Percentiles rank a stretch among this genome's conserved stretches.
Conservation (phyloP, 495 filamentous ascomycete genomes). For the Pseudomonodictys pantanalensis region DNA sequence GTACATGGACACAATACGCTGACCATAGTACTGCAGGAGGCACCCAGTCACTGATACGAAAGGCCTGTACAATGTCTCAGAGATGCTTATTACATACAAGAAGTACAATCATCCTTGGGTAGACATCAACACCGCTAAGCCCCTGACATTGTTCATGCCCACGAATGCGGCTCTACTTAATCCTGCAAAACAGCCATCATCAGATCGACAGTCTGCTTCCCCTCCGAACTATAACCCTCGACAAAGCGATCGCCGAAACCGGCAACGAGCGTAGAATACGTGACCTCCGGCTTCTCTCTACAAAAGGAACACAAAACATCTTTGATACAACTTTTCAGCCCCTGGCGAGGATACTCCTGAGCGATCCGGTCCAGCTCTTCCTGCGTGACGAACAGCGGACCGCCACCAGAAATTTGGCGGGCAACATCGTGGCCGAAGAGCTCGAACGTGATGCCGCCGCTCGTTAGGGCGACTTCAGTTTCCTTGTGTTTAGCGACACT, state of each 20-base stretch:
- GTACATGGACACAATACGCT: too few species aligned
- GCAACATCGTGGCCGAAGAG: slow-evolving; percentile 35
- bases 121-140: too few species aligned
- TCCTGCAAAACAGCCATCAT: slow-evolving; percentile 2
- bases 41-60: too few species aligned
- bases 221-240: slow-evolving; percentile 24
- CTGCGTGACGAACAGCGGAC: slow-evolving; percentile 30
- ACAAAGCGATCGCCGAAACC: slow-evolving; percentile 24
- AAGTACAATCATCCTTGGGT: too few species aligned
- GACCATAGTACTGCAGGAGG: too few species aligned
- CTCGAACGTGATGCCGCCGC: slow-evolving; percentile 42
- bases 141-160: too few species aligned
- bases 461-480: slow-evolving; percentile 39
- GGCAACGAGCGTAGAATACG: slow-evolving; percentile 41
- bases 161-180: too few species aligned
- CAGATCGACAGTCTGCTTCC: slow-evolving; percentile 12
- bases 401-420: not conserved
- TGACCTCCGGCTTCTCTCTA: slow-evolving; percentile 40
- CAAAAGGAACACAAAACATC: slow-evolving; percentile 41
- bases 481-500: slow-evolving; percentile 44
- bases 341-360: slow-evolving; percentile 36
- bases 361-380: slow-evolving; percentile 39
- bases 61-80: too few species aligned
- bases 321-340: slow-evolving; percentile 39
- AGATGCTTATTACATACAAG: too few species aligned